phyloP scores from a whole-genome alignment of 371 early-diverging fungal genomes.

The Mortierella sp. region DNA sequence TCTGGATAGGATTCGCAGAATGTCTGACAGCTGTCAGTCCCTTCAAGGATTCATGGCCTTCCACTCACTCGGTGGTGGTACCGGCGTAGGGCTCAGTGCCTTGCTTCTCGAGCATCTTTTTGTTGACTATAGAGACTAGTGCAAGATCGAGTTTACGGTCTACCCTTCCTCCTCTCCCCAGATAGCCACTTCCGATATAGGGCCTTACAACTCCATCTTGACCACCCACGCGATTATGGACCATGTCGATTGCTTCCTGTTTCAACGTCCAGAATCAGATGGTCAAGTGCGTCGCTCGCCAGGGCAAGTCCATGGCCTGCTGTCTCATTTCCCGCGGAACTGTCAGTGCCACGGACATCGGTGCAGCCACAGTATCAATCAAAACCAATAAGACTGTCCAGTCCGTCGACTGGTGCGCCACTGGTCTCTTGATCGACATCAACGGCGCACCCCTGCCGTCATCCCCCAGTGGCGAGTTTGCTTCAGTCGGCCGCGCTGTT shows the following conservation, averaged over 20 bases:
- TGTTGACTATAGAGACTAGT: conserved; percentile 98
- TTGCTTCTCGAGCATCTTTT: conserved; percentile 97
- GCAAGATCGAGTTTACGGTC: conserved; percentile 98
- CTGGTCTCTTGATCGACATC: conserved; percentile 98
- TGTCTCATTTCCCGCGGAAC: conserved; percentile 96
- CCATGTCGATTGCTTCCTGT: conserved; percentile 97
- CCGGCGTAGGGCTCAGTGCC: conserved; percentile 99
- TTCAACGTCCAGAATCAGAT: conserved; percentile 97
- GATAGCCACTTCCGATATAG: conserved; percentile 97
- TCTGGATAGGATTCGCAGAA: conserved; percentile 95
- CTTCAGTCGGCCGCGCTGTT: conserved; percentile 93
- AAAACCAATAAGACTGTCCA: conserved; percentile 93
- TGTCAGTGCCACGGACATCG: conserved; percentile 88
- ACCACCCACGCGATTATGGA: conserved; percentile 99
- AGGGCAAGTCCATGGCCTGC: conserved; percentile 97
- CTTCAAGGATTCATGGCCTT: conserved; percentile 97
- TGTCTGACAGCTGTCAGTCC: conserved; percentile 97
- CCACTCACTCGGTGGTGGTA: conserved; percentile 99
- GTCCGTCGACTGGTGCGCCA: conserved; percentile 99
- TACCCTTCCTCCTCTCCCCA: conserved; percentile 95
- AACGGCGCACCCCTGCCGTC: conserved; percentile 92
- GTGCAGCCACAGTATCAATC: conserved; percentile 88
- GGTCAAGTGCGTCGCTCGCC: conserved; percentile 95
- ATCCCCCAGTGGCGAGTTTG: conserved; percentile 91
- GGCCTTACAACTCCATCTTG: conserved; percentile 98